Percentiles rank a stretch among this genome's conserved stretches.
Evolutionary conservation across 441 rosid genomes (phyloP).

Genomic region (Capsella rubella): DNA sequence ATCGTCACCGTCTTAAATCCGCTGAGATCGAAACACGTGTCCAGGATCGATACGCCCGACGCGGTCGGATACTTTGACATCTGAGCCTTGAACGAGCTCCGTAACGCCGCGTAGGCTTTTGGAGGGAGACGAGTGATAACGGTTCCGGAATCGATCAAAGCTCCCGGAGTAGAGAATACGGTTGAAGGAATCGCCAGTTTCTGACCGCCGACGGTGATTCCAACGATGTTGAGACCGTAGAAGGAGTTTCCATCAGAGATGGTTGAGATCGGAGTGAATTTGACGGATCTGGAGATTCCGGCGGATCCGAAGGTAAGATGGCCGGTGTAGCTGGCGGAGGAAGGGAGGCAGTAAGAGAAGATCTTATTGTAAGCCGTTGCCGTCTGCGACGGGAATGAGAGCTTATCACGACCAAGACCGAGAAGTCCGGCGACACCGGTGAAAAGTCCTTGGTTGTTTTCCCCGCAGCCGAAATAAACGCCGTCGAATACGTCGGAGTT

Average conservation of each 20-base stretch:
- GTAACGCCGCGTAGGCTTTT: slow-evolving; percentile 52
- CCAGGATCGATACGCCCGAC: slow-evolving; percentile 58
- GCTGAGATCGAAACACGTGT: slow-evolving; percentile 80
- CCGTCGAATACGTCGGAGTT: slow-evolving; percentile 50
- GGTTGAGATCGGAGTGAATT: slow-evolving; percentile 65
- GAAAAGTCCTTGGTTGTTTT: slow-evolving; percentile 71
- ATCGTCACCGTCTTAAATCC: slow-evolving; percentile 39
- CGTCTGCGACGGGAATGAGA: slow-evolving; percentile 78
- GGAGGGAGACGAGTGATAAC: slow-evolving; percentile 71
- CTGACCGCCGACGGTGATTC: slow-evolving; percentile 57
- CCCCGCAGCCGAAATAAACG: slow-evolving; percentile 79
- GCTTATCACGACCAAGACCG: slow-evolving; percentile 75
- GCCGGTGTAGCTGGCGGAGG: slow-evolving; percentile 67
- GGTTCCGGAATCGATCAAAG: slow-evolving; percentile 70
- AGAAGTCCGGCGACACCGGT: slow-evolving; percentile 70
- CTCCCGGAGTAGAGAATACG: slow-evolving; percentile 52
- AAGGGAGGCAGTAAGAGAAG: slow-evolving; percentile 88
- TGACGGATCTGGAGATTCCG: slow-evolving; percentile 47
- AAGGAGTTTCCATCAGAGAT: slow-evolving; percentile 48
- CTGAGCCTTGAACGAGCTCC: slow-evolving; percentile 48
- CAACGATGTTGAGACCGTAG: slow-evolving; percentile 58
- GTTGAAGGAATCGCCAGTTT: slow-evolving; percentile 53
- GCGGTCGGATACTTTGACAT: slow-evolving; percentile 69
- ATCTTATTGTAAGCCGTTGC: slow-evolving; percentile 58
- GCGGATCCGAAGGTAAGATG: slow-evolving; percentile 72